Evolutionary conservation across 306 rosid species (phyloP), one percentile per base, ranked within the genome.

Genomic region (Prunus mongolica): DNA sequence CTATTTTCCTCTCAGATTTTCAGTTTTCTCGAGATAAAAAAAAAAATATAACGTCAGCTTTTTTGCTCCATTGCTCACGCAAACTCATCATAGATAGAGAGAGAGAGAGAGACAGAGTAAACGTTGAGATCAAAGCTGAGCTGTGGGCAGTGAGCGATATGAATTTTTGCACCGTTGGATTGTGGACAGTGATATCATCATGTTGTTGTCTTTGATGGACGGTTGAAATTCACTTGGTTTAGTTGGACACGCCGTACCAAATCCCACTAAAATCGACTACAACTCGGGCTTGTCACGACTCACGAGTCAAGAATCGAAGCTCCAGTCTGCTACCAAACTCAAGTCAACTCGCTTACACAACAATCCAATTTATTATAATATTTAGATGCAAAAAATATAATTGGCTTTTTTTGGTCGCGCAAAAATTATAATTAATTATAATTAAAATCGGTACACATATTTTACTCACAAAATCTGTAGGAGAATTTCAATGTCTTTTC

Each of bases 41-140:
- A 41, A 54, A 0, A 24, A 3, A 24, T 60, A 25, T 5, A 67
- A 67, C 74, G 77, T 57, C 79, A 78, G 85, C 76, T 27, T 71
- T 75, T 72, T 58, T 55, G 64, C 81, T 82, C 71, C 73, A 58
- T 74, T 74, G 79, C 81, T 66, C 57, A 79, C 69, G 82, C 84
- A 60, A 79, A 77, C 72, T 50, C 71, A 60, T 54, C 9, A 50
- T 38, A 51, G 19, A 57, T 54, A 79, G 74, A 64, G 65, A 56
- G 76, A 79, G 76, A 79, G 73, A 66, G 76, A 79, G 73, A 67
- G 65, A 50, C 0, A 66, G 83, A 69, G 46, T 77, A 65, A 80
- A 76, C 66, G 80, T 87, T 82, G 46, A 70, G 70, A 72, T 80
- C 82, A 78, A 71, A 82, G 46, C 24, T 61, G 84, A 82, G 85